These are phyloP conservation scores for Silene vulgaris DNA, from an alignment of 179 eudicot genomes.

Conservation along the genomic window DNA sequence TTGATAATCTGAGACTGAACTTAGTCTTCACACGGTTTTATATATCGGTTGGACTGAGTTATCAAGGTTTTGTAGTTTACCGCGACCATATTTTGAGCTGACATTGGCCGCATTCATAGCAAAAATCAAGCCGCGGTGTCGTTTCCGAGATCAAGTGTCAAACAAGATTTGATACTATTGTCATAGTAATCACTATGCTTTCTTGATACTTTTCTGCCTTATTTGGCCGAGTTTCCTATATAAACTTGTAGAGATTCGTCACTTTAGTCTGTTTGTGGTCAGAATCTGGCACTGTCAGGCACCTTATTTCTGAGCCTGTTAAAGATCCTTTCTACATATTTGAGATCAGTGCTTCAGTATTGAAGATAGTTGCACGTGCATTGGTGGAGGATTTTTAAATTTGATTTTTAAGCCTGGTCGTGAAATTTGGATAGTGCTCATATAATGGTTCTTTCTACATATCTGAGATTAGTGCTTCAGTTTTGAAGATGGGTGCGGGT, in stretches of 20 bases:
- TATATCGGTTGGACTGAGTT: not conserved
- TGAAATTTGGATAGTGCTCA: not conserved
- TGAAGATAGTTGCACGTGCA: not conserved
- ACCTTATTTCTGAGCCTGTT: not conserved
- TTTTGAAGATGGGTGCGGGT: not conserved
- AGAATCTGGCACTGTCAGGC: not conserved
- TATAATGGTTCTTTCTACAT: not conserved
- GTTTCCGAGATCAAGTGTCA: not conserved
- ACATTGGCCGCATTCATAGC: not conserved
- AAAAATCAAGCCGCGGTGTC: not conserved
- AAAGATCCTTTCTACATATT: not conserved
- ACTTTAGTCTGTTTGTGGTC: conserved; percentile 1
- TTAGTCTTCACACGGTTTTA: not conserved
- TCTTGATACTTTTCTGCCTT: not conserved
- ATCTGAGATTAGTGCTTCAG: not conserved
- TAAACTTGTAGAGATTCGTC: no score
- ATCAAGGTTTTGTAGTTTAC: not conserved
- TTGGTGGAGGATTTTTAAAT: not conserved
- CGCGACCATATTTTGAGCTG: not conserved
- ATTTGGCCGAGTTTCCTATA: not conserved
- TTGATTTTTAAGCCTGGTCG: not conserved
- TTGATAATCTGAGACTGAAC: not conserved
- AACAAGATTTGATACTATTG: not conserved
- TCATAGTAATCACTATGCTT: not conserved
- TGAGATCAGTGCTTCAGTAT: not conserved